Evolutionary conservation across 768 basidiomycete genomes (phyloP), one percentile per base, ranked within the genome.

Genomic region (Leucosporidium scottii): DNA sequence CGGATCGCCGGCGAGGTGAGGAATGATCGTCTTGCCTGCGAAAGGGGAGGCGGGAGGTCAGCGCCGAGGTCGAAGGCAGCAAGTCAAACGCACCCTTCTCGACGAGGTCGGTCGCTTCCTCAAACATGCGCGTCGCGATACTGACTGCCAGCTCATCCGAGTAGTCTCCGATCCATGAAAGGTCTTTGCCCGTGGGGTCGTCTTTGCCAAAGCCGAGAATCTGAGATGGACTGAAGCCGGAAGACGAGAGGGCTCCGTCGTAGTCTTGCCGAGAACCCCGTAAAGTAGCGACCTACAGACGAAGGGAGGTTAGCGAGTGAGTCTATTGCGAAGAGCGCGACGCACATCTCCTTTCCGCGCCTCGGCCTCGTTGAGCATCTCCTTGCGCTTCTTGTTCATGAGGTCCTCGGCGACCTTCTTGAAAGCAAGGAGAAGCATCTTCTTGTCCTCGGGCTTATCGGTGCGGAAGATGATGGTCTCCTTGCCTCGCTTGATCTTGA

Each of bases 401-500:
- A 96, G 81, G 74, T 97, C 94, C 77, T 98, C 93, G 0, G 93
- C 91, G 6, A 93, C 89, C 74, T 90, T 89, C 39, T 93, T 85
- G 80, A 97, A 91, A 69, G 92, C 87, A 0, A 85, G 78, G 20
- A 99, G 82, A 0, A 98, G 82, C 13, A 82, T 81, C 78, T 90
- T 93, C 82, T 99, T 99, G 75, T 97, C 92, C 30, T 86, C 81
- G 0, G 85, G 75, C 12, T 82, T 82, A 65, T 93, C 90, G 3
- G 90, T 90, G 47, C 93, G 86, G 78, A 91, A 98, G 10, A 99
- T 92, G 76, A 93, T 87, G 1, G 90, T 90, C 78, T 98, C 94
- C 78, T 94, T 96, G 7, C 89, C 87, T 67, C 93, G 86, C 68
- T 89, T 83, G 70, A 99, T 86, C 81, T 97, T 97, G 83, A 98